Evolutionary conservation across 2,329 filamentous ascomycete species (phyloP), one percentile per base, ranked within the genome.

Genomic region (Orbilia blumenaviensis): DNA sequence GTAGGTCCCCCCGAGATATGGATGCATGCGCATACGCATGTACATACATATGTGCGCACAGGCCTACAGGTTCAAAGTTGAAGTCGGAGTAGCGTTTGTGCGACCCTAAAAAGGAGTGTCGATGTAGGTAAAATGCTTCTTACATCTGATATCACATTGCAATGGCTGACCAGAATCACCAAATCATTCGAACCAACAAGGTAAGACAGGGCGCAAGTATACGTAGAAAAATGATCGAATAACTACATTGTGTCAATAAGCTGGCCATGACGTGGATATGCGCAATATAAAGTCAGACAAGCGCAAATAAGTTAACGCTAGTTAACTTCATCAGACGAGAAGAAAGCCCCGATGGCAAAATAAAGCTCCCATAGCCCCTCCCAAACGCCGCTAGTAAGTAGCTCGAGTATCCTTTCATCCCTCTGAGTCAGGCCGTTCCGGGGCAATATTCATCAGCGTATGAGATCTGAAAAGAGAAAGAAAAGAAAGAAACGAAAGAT

Each of bases 371-470:
- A 23, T 38, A 66, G 41, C 67, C 67, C 60, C 60, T 52, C 52
- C 64, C 32, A 81, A 78, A 82, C 69, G 82, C 78, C 41, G 81
- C 78, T 4, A 80, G 81, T 27, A 71, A 71, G 32, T 71, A 63
- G 52, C 66, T 69, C 50, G 54, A 69, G 66, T 44, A 81, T 71
- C 67, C 82, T 82, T 56, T 69, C 82, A 82, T n/a, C 79, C 77
- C n/a, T 81, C 81, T 80, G 82, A 82, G 69, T 38, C 29, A 52
- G 44, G 56, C 79, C 76, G 18, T 79, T 78, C 6, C 80, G 80
- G 23, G 56, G 46, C 61, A 48, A 66, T 60, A 27, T 48, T 61
- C 52, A 29, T 58, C 58, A 63, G 41, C 32, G 21, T 56, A 64
- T 72, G 36, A 60, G 29, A 54, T 36, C 27, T 16, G 7, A 27